phyloP scores from a whole-genome alignment of 139 green algal genomes.

The Micractinium sp. region DNA sequence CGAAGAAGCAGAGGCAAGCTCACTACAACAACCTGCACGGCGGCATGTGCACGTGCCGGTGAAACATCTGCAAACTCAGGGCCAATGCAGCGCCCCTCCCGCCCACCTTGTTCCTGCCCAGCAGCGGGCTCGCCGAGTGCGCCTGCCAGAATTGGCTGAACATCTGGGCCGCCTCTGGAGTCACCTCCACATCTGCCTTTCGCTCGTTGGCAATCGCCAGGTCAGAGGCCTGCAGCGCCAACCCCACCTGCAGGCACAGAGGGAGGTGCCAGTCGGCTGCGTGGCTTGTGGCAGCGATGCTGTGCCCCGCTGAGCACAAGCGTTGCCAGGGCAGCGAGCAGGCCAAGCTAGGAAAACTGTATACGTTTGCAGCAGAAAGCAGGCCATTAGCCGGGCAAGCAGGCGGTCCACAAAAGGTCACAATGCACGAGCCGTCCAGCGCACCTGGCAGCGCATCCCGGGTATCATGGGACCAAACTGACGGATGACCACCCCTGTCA shows the following conservation, averaged over 20 bases:
- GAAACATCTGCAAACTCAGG: no score
- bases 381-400: neutral
- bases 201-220: slow-evolving; percentile 37
- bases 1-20: no score
- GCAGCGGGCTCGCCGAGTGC: slow-evolving; percentile 59
- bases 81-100: neutral
- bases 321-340: neutral
- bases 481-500: slow-evolving; percentile 77
- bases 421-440: slow-evolving; percentile 43
- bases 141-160: slow-evolving; percentile 66
- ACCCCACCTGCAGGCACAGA: neutral
- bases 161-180: slow-evolving; percentile 25
- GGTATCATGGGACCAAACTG: slow-evolving; percentile 62
- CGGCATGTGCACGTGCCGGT: no score
- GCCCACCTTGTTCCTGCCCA: slow-evolving; percentile 55
- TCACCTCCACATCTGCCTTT: slow-evolving; percentile 25
- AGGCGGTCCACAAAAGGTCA: neutral
- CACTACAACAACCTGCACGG: no score
- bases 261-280: no score
- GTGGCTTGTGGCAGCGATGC: neutral
- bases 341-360: neutral
- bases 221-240: slow-evolving; percentile 44
- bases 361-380: no score
- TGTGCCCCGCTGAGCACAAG: neutral
- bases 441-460: slow-evolving; percentile 73